These are phyloP conservation scores for Eucalyptus sp. DNA, from an alignment of 345 rosid genomes.

Conservation along the genomic window DNA sequence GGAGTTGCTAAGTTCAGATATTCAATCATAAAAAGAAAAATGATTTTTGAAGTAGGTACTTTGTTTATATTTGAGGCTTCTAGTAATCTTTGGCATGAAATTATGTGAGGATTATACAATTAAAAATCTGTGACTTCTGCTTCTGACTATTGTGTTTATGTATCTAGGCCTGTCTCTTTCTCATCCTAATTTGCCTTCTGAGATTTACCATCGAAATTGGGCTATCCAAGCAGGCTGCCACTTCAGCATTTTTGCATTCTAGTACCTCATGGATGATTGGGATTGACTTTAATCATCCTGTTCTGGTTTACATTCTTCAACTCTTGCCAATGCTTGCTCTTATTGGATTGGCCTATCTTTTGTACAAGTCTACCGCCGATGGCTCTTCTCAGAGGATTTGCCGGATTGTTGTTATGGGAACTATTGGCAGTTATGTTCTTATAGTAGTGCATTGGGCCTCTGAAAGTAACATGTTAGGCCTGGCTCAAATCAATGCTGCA, in stretches of 20 bases:
- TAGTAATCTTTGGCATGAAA: not conserved
- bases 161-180: conserved; percentile 61
- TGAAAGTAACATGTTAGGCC: conserved; percentile 31
- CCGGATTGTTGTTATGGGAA: conserved; percentile 36
- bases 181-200: conserved; percentile 44
- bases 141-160: conserved; percentile 11
- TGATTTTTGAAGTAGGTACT: conserved; percentile 52
- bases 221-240: conserved; percentile 86
- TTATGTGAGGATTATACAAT: not conserved
- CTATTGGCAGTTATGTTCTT: conserved; percentile 50
- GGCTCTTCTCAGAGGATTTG: conserved; percentile 18
- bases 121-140: not conserved
- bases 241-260: conserved; percentile 60
- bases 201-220: conserved; percentile 81
- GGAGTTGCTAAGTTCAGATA: conserved; percentile 53
- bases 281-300: conserved; percentile 31
- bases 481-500: conserved; percentile 14
- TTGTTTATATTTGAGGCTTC: not conserved
- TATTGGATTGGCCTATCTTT: conserved; percentile 28
- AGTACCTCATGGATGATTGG: conserved; percentile 75
- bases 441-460: conserved; percentile 64
- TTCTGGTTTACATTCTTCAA: conserved; percentile 38
- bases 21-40: conserved; percentile 42
- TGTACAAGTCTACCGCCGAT: conserved; percentile 12
- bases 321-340: conserved; percentile 42